Base-by-base conservation (phyloP, 345 rosid species). In the Corymbia maculata region DNA sequence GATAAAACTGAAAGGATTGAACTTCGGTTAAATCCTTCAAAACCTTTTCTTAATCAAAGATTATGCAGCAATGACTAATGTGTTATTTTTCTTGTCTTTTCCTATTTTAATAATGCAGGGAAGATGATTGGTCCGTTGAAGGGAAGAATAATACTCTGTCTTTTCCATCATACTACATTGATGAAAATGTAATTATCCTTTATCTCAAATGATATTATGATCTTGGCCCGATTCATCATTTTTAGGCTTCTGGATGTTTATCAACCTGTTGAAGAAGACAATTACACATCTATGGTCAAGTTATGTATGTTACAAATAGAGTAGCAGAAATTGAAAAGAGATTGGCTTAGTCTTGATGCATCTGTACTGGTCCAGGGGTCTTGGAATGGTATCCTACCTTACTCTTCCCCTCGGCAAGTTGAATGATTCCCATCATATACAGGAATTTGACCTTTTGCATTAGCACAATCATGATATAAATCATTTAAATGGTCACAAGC, bases 131-230 rank as follows among this genome's bases (percentile, higher is more conserved):
- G 96, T 92, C 89, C 88, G 49, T 92, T 86, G 99, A 95, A 84
- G 99, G 93, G 90, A 95, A 91, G 89, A 93, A 93, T 93, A 96
- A 94, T 86, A 87, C 93, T 26, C 91, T 94, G 79, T 94, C 99
- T 70, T 95, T 96, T 90, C 99, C 97, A 24, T 97, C 99, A 85
- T 96, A 96, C 92, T 97, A 98, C 86, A 98, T 98, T 91, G 97
- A 98, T 88, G 99, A 97, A 95, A 93, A 98, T 97, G 99, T 98
- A 97, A 93, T 90, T 90, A 90, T 89, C 88, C 87, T 87, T 86
- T 86, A 91, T 50, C 52, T 90, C 47, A 59, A 53, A 75, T 19
- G 36, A 86, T 88, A 17, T 75, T 8, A 10, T 75, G 84, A 42
- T 36, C 52, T 85, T 52, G 3, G 59, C 86, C 12, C 28, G 22